Percentiles rank a stretch among this genome's conserved stretches.
Conservation (phyloP, 306 rosid species). For the Alnus rubra region DNA sequence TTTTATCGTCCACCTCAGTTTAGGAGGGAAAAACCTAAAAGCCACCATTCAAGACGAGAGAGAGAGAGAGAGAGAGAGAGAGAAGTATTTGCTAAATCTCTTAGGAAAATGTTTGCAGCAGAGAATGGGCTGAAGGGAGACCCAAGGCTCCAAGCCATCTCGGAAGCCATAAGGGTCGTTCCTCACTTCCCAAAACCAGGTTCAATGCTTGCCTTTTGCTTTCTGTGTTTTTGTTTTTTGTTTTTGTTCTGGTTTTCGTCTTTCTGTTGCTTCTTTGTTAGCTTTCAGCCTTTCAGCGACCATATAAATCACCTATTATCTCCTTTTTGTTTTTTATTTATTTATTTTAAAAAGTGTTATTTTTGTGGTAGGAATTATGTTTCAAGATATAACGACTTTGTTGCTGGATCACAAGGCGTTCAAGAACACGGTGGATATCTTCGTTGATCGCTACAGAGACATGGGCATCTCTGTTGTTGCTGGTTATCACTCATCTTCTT, state of each 20-base stretch:
- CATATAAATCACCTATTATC: neutral
- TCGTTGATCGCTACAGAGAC: slow-evolving; percentile 98
- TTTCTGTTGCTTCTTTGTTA: neutral
- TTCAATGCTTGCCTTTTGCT: slow-evolving; percentile 13
- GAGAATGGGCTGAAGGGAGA: slow-evolving; percentile 96
- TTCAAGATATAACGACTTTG: slow-evolving; percentile 98
- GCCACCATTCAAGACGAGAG: neutral
- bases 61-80: neutral
- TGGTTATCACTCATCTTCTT: slow-evolving; percentile 43
- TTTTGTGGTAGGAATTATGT: slow-evolving; percentile 78
- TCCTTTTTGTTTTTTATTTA: too few relatives aligned
- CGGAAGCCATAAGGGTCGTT: slow-evolving; percentile 86
- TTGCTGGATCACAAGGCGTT: slow-evolving; percentile 94
- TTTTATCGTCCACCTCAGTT: slow-evolving; percentile 8
- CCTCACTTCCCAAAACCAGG: slow-evolving; percentile 97
- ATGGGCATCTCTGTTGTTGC: slow-evolving; percentile 97
- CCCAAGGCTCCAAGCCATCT: slow-evolving; percentile 88
- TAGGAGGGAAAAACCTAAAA: slow-evolving; percentile 27
- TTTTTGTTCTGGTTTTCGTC: neutral
- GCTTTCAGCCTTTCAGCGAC: too few relatives aligned
- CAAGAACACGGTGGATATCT: slow-evolving; percentile 89
- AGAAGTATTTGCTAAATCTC: too few relatives aligned
- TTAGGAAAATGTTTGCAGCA: slow-evolving; percentile 67
- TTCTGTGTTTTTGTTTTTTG: neutral
- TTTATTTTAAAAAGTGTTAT: too few relatives aligned